Evolutionary conservation across 2,329 filamentous ascomycete genomes (phyloP).

Genomic region (Tolypocladium guangdongense): DNA sequence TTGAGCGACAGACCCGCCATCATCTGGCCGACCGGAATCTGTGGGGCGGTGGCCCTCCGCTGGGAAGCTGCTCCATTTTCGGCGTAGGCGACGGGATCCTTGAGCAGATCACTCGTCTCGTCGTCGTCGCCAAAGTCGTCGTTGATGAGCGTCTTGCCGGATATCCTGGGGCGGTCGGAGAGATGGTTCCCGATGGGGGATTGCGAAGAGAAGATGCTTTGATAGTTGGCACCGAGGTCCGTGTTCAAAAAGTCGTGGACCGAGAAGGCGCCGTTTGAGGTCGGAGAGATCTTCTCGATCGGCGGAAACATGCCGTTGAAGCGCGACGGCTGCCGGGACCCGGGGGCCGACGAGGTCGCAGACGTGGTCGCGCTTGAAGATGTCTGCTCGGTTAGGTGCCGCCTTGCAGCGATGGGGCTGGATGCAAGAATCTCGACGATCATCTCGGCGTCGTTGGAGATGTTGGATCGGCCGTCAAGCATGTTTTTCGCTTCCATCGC

Average conservation of each 20-base stretch:
- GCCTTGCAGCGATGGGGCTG: slow-evolving; percentile 22
- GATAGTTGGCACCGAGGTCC: slow-evolving; percentile 42
- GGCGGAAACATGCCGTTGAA: slow-evolving; percentile 53
- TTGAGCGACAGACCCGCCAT: slow-evolving; percentile 63
- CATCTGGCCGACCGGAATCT: slow-evolving; percentile 52
- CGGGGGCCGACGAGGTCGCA: slow-evolving; percentile 14
- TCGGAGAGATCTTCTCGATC: slow-evolving; percentile 50
- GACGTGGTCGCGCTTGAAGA: slow-evolving; percentile 10
- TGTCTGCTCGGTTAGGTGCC: slow-evolving; percentile 12
- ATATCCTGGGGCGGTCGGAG: slow-evolving; percentile 46
- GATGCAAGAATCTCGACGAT: slow-evolving; percentile 45
- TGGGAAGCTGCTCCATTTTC: slow-evolving; percentile 39
- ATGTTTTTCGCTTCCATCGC: slow-evolving; percentile 46
- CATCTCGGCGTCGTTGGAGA: slow-evolving; percentile 39
- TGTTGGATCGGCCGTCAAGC: slow-evolving; percentile 44
- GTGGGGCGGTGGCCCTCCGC: slow-evolving; percentile 61
- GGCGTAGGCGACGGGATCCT: slow-evolving; percentile 62
- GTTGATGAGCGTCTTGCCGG: slow-evolving; percentile 63
- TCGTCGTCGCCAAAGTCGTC: slow-evolving; percentile 55
- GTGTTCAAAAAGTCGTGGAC: slow-evolving; percentile 48
- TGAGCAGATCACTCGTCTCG: slow-evolving; percentile 60
- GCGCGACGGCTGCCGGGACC: slow-evolving; percentile 42
- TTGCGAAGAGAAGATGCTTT: slow-evolving; percentile 60
- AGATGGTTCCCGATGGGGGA: slow-evolving; percentile 63
- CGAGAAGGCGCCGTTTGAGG: slow-evolving; percentile 41